These are phyloP conservation scores for Saccharomyces jurei DNA, from an alignment of 805 yeast species.

Conservation along the genomic window DNA sequence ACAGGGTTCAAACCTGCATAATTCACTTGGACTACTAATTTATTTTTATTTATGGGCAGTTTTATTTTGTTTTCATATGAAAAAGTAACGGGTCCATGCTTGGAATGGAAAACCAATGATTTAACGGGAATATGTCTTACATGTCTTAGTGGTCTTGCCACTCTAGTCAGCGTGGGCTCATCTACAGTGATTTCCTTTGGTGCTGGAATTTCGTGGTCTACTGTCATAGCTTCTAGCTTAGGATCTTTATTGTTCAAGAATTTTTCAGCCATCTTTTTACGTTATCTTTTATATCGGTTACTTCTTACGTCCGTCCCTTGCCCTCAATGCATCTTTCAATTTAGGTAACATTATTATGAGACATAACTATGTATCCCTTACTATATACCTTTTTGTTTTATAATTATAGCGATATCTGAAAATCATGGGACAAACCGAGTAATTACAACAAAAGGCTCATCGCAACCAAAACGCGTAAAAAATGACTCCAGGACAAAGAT, in stretches of 20 bases:
- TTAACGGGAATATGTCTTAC: conserved; percentile 44
- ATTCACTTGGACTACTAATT: conserved; percentile 49
- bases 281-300: neutral
- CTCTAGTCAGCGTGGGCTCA: conserved; percentile 28
- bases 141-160: conserved; percentile 43
- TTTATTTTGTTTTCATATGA: conserved; percentile 47
- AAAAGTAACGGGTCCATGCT: conserved; percentile 33
- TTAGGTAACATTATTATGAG: neutral
- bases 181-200: conserved; percentile 23
- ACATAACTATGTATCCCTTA: neutral
- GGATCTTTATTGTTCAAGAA: conserved; percentile 18
- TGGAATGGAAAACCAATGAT: conserved; percentile 37
- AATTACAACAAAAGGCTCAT: neutral
- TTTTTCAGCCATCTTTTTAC: conserved; percentile 9
- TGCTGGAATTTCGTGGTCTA: conserved; percentile 14
- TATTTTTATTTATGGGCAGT: conserved; percentile 40
- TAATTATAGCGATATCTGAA: neutral
- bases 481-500: neutral
- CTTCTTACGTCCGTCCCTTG: neutral
- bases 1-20: conserved; percentile 58
- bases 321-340: neutral
- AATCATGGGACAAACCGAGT: neutral
- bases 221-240: conserved; percentile 11
- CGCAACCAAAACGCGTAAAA: neutral
- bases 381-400: neutral